Conservation (phyloP, 805 yeast genomes). For the Saccharomycopsis lassenensis region DNA sequence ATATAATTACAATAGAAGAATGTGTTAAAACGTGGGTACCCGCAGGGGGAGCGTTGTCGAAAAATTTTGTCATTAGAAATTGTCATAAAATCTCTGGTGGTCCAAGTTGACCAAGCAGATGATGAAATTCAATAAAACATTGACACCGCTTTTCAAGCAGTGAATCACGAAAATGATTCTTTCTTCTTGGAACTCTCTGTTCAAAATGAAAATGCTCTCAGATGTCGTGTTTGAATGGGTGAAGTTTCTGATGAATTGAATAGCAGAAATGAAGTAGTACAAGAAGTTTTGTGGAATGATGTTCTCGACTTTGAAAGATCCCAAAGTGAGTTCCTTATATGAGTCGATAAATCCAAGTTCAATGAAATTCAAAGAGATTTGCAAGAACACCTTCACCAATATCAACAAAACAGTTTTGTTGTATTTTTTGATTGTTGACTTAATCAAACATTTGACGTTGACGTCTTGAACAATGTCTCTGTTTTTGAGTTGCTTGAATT, state of each 20-base stretch:
- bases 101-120: slow-evolving; percentile 15
- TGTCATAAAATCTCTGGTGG: slow-evolving; percentile 26
- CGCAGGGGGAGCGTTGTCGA: no score
- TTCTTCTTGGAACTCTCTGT: slow-evolving; percentile 9
- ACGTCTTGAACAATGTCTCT: neutral
- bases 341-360: slow-evolving; percentile 10
- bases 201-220: neutral
- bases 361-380: slow-evolving; percentile 8
- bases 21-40: no score
- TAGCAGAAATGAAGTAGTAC: neutral
- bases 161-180: slow-evolving; percentile 5
- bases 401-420: slow-evolving; percentile 7
- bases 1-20: no score
- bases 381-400: slow-evolving; percentile 9
- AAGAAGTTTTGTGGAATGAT: no score
- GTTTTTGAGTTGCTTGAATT: no score
- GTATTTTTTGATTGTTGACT: slow-evolving; percentile 1
- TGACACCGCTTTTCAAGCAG: slow-evolving; percentile 7
- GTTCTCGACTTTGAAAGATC: no score
- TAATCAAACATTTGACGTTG: slow-evolving; percentile 4
- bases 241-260: neutral
- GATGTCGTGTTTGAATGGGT: no score
- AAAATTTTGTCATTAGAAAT: slow-evolving; percentile 26
- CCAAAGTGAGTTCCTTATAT: slow-evolving; percentile 2
- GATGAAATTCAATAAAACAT: slow-evolving; percentile 8